phyloP scores from a whole-genome alignment of 2,329 filamentous ascomycete genomes.

The Akanthomyces dipterigenus region DNA sequence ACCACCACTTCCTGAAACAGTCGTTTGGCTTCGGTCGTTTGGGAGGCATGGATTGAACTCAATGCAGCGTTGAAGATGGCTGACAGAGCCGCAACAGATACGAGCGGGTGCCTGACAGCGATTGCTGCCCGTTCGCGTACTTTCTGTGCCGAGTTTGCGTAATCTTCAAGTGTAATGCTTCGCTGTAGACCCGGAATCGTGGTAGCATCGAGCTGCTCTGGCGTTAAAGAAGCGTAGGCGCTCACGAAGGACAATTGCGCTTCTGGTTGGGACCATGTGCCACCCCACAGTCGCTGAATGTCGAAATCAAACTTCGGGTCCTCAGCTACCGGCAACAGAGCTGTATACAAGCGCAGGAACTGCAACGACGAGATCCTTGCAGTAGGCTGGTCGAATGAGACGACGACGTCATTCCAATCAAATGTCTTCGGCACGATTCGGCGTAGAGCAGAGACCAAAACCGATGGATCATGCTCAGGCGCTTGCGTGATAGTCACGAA shows the following conservation, averaged over 20 bases:
- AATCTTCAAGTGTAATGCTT: constrained; percentile 62
- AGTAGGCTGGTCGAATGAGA: constrained; percentile 72
- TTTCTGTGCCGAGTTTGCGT: constrained; percentile 40
- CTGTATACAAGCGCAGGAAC: constrained; percentile 74
- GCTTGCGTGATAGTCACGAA: constrained; percentile 55
- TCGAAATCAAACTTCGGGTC: constrained; percentile 53
- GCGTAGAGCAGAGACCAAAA: constrained; percentile 57
- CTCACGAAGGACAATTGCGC: constrained; percentile 92
- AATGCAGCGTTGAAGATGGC: constrained; percentile 60
- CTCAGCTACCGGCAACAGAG: constrained; percentile 64
- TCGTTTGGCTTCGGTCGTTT: constrained; percentile 56
- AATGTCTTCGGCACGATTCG: constrained; percentile 57
- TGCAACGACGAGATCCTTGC: constrained; percentile 71
- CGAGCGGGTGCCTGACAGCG: constrained; percentile 77
- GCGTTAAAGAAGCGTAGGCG: constrained; percentile 71
- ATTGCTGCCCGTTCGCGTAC: constrained; percentile 47
- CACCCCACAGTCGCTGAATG: constrained; percentile 85
- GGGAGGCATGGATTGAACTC: constrained; percentile 53
- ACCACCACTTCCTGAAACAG: constrained; percentile 62
- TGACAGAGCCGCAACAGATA: constrained; percentile 77
- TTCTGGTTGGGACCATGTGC: constrained; percentile 76
- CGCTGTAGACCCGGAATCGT: constrained; percentile 75
- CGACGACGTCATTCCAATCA: constrained; percentile 65
- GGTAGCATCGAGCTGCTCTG: constrained; percentile 72
- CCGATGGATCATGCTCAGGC: constrained; percentile 43